A percentile compares a stretch with the other conserved stretches of the same genome.
phyloP scores from a whole-genome alignment of 208 protist species.

The Leptomonas seymouri region DNA sequence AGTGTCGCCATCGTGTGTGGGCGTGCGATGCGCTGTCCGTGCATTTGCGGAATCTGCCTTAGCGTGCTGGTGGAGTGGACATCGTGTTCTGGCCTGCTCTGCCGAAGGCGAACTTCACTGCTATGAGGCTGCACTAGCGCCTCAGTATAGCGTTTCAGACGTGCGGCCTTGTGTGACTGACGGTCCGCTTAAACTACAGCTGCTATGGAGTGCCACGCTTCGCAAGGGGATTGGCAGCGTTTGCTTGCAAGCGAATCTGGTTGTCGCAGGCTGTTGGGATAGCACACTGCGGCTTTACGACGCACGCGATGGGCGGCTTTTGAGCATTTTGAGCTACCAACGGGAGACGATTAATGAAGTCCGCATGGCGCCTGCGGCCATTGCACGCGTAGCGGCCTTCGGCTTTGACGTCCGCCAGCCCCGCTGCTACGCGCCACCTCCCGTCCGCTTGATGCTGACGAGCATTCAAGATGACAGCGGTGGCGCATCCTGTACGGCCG shows the following conservation, averaged over 20 bases:
- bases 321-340: constrained; percentile 71
- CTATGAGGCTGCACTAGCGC: constrained; percentile 34
- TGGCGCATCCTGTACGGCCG: not conserved
- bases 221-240: constrained; percentile 71
- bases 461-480: too few relatives aligned
- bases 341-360: constrained; percentile 61
- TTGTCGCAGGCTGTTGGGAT: constrained; percentile 78
- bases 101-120: constrained; percentile 72
- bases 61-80: constrained; percentile 55
- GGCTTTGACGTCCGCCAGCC: constrained; percentile 69
- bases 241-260: constrained; percentile 49
- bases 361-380: constrained; percentile 24
- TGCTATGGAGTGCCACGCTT: constrained; percentile 50
- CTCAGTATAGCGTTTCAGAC: not conserved
- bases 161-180: not conserved
- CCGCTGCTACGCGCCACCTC: constrained; percentile 30
- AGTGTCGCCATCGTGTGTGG: not conserved
- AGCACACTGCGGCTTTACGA: constrained; percentile 72
- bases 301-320: constrained; percentile 43
- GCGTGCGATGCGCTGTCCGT: constrained; percentile 49
- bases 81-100: constrained; percentile 57
- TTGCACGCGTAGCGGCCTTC: constrained; percentile 47
- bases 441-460: not conserved
- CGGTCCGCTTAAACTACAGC: constrained; percentile 28
- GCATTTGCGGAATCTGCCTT: constrained; percentile 76